Base-by-base conservation (phyloP, 345 rosid genomes). In the Citrus unshiu region DNA sequence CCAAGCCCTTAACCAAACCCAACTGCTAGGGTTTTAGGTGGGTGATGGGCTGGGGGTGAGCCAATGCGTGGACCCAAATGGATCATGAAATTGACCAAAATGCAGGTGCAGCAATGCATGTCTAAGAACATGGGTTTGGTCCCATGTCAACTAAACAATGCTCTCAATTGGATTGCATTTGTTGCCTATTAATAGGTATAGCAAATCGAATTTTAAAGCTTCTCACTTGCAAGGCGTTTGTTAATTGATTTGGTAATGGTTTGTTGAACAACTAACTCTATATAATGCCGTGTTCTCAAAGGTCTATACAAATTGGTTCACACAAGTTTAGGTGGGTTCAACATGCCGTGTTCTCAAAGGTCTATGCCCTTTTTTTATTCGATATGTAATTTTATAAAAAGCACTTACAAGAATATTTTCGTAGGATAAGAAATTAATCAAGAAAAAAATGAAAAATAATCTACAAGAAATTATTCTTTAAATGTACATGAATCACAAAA, bases 91-190 rank as follows among this genome's bases (percentile, higher is more conserved):
- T 27, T 32, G 68, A 58, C 78, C 46, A 68, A 68, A 32, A 0
- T 37, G 40, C 37, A 0, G 7, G 16, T 34, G 24, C 21, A 71
- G 1, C 71, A 29, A 5, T 37, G 54, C 67, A 16, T 62, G 34
- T 68, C 30, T 16, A 3, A n/a, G 8, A 69, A 63, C 76, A 63
- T 61, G 81, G 72, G 24, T 62, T 68, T 68, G 84, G 78, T 65
- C 76, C 72, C 63, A 29, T 60, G 35, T 0, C 30, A 56, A 77
- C 73, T 12, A 62, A 22, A 75, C 54, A 56, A 57, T 2, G 2
- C 25, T 35, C 35, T 25, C 64, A 39, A 8, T 75, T 25, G 70
- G 0, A 6, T 62, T 61, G 32, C 70, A 29, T 57, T 72, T n/a
- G 10, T 32, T 63, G 16, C 35, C 32, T 62, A 10, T 21, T 13